A percentile compares a stretch with the other conserved stretches of the same genome.
These are phyloP conservation scores for Syzygium aromaticum DNA, from an alignment of 345 rosid species.

Conservation along the genomic window DNA sequence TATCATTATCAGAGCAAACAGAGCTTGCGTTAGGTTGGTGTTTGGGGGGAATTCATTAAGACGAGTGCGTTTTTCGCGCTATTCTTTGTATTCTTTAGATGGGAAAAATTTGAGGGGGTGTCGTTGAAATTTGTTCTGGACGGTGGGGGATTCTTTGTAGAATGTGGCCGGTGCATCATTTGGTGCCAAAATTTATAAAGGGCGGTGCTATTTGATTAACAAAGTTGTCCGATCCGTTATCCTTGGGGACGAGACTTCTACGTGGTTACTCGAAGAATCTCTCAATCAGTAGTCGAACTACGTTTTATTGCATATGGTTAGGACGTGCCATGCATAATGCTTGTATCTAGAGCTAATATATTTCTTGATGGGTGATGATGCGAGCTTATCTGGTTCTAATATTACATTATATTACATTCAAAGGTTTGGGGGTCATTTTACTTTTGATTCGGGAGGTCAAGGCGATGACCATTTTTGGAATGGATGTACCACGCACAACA, in stretches of 20 bases:
- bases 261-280: background rate
- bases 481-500: fast-evolving
- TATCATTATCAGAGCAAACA: background rate
- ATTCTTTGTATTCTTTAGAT: background rate
- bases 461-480: background rate
- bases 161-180: background rate
- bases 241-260: background rate
- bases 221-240: background rate
- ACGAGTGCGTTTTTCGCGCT: background rate
- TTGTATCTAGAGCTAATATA: background rate
- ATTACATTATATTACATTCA: fast-evolving
- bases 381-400: background rate
- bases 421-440: background rate
- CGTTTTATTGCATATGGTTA: background rate
- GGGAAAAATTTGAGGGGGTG: background rate
- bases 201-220: background rate
- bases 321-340: background rate
- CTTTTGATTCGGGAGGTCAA: background rate
- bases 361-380: background rate
- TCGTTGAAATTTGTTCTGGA: background rate
- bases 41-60: background rate
- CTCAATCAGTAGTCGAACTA: background rate
- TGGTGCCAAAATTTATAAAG: background rate
- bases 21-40: background rate
- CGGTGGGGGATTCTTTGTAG: background rate